Percentiles rank a stretch among this genome's conserved stretches.
Evolutionary conservation across 2,329 filamentous ascomycete genomes (phyloP).

Genomic region (Botrytis paeoniae): DNA sequence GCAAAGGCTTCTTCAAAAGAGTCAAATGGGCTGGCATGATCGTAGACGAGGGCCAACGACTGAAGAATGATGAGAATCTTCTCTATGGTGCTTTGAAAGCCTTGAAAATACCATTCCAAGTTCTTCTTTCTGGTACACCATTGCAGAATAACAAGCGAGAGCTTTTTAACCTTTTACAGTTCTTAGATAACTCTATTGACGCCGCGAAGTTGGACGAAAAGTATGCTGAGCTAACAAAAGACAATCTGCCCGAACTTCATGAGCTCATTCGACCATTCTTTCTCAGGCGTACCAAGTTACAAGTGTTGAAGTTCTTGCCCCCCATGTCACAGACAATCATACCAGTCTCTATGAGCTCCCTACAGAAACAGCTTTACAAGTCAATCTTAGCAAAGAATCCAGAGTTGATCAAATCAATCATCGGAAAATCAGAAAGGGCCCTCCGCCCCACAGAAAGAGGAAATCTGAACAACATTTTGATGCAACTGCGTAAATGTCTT

Average conservation of each 20-base stretch:
- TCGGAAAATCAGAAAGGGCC: slow-evolving; percentile 58
- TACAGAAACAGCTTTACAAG: slow-evolving; percentile 93
- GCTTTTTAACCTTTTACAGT: slow-evolving; percentile 94
- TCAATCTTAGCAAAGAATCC: slow-evolving; percentile 91
- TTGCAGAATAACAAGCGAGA: slow-evolving; percentile 94
- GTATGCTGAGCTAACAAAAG: slow-evolving; percentile 74
- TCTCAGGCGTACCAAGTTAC: slow-evolving; percentile 76
- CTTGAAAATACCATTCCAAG: slow-evolving; percentile 76
- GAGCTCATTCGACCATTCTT: slow-evolving; percentile 74
- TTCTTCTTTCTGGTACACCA: slow-evolving; percentile 84
- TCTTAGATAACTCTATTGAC: slow-evolving; percentile 69
- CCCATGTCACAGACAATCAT: slow-evolving; percentile 94
- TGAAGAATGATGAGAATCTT: slow-evolving; percentile 88
- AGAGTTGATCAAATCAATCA: slow-evolving; percentile 82
- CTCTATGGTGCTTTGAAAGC: slow-evolving; percentile 72
- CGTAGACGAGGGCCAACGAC: slow-evolving; percentile 89
- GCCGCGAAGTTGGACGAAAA: slow-evolving; percentile 72
- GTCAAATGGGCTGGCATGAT: slow-evolving; percentile 85
- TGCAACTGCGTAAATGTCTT: slow-evolving; percentile 90
- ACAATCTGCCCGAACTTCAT: slow-evolving; percentile 79
- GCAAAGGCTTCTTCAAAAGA: slow-evolving; percentile 60
- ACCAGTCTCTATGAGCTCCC: slow-evolving; percentile 88
- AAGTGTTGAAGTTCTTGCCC: slow-evolving; percentile 87
- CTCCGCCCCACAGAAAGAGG: slow-evolving; percentile 69
- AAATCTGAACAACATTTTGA: slow-evolving; percentile 87